phyloP scores from a whole-genome alignment of 139 green algal genomes.

The Coccomyxa sp. region DNA sequence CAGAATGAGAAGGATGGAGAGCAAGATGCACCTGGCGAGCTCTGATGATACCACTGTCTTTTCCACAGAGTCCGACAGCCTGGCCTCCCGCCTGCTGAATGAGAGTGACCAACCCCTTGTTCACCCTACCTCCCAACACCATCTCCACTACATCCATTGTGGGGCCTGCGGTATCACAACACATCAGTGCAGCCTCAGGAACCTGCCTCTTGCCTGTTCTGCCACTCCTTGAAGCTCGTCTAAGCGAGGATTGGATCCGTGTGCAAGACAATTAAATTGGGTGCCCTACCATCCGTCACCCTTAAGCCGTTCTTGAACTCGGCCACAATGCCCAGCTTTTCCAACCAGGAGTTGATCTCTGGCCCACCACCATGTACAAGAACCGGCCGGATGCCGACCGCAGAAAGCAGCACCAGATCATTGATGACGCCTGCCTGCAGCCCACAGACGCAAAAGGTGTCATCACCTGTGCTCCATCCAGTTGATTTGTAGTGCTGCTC shows the following conservation, averaged over 20 bases:
- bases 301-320: constrained; percentile 96
- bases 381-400: constrained; percentile 87
- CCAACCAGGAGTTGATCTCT: constrained; percentile 98
- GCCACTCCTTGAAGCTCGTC: no score
- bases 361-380: constrained; percentile 97
- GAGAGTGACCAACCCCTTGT: constrained; percentile 94
- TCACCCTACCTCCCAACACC: constrained; percentile 95
- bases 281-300: constrained; percentile 82
- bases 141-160: constrained; percentile 99
- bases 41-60: constrained; percentile 84
- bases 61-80: constrained; percentile 95
- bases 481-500: not conserved
- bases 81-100: constrained; percentile 89
- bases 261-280: no score
- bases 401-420: constrained; percentile 92
- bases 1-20: no score
- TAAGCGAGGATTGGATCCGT: no score
- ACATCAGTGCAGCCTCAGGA: no score
- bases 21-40: constrained; percentile 36
- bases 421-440: constrained; percentile 82
- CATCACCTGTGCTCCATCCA: not conserved
- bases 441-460: not conserved
- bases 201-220: no score
- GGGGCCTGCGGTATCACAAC: constrained; percentile 34
- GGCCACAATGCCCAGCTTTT: constrained; percentile 89